Base-by-base conservation (phyloP, 139 green algal genomes). In the Ettlia oleoabundans region DNA sequence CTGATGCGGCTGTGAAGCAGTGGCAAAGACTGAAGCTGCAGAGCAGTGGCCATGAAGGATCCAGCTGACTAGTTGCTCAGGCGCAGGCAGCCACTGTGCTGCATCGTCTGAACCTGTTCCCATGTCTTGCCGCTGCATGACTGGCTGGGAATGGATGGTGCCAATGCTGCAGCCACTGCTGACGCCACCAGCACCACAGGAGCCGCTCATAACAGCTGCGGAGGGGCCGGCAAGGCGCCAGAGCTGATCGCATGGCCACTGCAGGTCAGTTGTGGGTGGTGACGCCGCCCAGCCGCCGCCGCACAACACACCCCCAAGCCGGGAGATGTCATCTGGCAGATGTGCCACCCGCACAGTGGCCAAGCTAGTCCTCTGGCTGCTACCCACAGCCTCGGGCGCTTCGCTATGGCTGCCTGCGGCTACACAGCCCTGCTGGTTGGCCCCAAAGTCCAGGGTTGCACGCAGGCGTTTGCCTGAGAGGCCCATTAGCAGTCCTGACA, bases 381-480 rank as follows among this genome's bases (percentile, higher is more conserved):
- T n/a, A n/a, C n/a, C n/a, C n/a, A n/a, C n/a, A n/a, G n/a, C n/a
- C n/a, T n/a, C n/a, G n/a, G n/a, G n/a, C n/a, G n/a, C n/a, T n/a
- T n/a, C n/a, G n/a, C n/a, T n/a, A 28, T 13, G 33, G 21, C 52
- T 68, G 52, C 53, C 37, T 40, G 35, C 76, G 24, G 76, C 41
- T 47, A 6, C 63, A 53, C 35, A 55, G 30, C 68, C 72, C 47
- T 41, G 63, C 35, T 67, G 73, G n/a, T n/a, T 52, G 4, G 38
- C 53, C 5, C 73, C 73, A 67, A 86, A 86, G 52, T 86, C 58
- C 8, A 86, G 81, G 0, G 71, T 58, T 19, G 81, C 76, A 37
- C 81, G 28, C 37, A 86, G 81, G 24, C 81, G 55, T 52, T 86
- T 86, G 40, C 81, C 81, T 13, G 63, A 19, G 21, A 84, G 21